Conservation (phyloP, 2,329 filamentous ascomycete species). For the Metarhizium album region DNA sequence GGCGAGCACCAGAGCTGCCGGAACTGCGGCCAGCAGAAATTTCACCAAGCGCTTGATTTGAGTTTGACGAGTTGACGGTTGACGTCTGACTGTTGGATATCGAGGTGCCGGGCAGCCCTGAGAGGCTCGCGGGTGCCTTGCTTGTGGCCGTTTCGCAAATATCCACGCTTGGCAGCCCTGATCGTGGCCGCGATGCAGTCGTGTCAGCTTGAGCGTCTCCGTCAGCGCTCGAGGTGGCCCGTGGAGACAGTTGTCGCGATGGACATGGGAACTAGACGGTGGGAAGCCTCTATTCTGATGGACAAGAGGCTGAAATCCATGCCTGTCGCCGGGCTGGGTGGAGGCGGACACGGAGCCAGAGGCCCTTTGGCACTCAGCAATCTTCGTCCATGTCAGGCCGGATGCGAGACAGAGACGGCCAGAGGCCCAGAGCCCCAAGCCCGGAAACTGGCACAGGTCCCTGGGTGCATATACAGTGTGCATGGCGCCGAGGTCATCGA, state of each 20-base stretch:
- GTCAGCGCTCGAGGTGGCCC: slow-evolving; percentile 15
- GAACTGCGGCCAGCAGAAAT: no score
- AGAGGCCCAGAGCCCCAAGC: not conserved
- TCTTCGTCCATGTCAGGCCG: not conserved
- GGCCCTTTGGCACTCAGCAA: no score
- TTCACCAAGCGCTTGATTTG: no score
- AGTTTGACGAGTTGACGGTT: no score
- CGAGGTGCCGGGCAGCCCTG: not conserved
- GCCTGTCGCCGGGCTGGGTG: not conserved
- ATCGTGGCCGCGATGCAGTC: slow-evolving; percentile 1
- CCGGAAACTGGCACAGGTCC: not conserved
- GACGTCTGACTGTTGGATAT: no score
- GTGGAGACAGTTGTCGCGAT: slow-evolving; percentile 16
- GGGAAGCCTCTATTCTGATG: not conserved
- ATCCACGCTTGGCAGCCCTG: not conserved
- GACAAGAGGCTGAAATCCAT: not conserved
- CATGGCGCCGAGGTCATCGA: not conserved
- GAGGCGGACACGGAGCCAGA: not conserved
- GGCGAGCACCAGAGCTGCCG: not conserved
- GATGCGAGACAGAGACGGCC: slow-evolving; percentile 7
- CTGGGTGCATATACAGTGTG: not conserved
- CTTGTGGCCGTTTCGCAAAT: not conserved
- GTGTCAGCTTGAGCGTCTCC: slow-evolving; percentile 8
- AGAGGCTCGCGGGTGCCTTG: no score
- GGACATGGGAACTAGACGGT: slow-evolving; percentile 7